These are phyloP conservation scores for Pisolithus microcarpus DNA, from an alignment of 768 basidiomycete species.

Conservation along the genomic window DNA sequence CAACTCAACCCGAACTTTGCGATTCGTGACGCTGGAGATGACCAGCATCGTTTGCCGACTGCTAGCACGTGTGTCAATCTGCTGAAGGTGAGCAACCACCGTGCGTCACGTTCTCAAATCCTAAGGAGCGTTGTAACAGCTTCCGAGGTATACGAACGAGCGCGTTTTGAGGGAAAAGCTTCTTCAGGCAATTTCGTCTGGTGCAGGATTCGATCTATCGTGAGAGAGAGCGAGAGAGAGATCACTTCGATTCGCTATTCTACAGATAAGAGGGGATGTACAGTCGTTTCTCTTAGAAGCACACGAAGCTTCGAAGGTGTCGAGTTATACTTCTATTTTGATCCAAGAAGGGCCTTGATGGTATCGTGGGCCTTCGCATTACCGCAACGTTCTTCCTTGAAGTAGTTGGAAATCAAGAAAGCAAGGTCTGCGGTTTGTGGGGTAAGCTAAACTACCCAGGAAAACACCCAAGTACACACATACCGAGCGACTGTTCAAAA, in stretches of 20 bases:
- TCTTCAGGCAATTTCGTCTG: slow-evolving; percentile 77
- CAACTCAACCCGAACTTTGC: slow-evolving; percentile 84
- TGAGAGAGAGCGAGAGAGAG: slow-evolving; percentile 27
- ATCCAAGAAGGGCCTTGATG: slow-evolving; percentile 26
- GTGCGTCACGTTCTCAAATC: slow-evolving; percentile 2
- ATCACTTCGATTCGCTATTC: slow-evolving; percentile 1
- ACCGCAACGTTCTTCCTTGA: slow-evolving; percentile 59
- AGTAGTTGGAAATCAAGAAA: slow-evolving; percentile 76
- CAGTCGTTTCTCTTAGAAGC: slow-evolving; percentile 2
- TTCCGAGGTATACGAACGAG: slow-evolving; percentile 65
- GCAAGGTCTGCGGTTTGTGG: slow-evolving; percentile 53
- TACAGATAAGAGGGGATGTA: slow-evolving; percentile 5
- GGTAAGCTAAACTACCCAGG: not conserved
- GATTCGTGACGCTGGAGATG: slow-evolving; percentile 73
- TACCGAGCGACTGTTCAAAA: slow-evolving; percentile 91
- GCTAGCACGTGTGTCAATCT: slow-evolving; percentile 90
- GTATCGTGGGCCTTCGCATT: slow-evolving; percentile 15
- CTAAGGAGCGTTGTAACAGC: slow-evolving; percentile 31
- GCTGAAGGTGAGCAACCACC: slow-evolving; percentile 55
- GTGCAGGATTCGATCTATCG: slow-evolving; percentile 91
- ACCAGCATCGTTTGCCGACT: slow-evolving; percentile 64
- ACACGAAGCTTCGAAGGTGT: slow-evolving; percentile 1
- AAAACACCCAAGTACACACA: slow-evolving; percentile 27
- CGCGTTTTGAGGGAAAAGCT: slow-evolving; percentile 64
- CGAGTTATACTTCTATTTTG: slow-evolving; percentile 1